Evolutionary conservation across 75 land plant genomes (phyloP), one percentile per base, ranked within the genome.

Genomic region (Azolla pinnata): DNA sequence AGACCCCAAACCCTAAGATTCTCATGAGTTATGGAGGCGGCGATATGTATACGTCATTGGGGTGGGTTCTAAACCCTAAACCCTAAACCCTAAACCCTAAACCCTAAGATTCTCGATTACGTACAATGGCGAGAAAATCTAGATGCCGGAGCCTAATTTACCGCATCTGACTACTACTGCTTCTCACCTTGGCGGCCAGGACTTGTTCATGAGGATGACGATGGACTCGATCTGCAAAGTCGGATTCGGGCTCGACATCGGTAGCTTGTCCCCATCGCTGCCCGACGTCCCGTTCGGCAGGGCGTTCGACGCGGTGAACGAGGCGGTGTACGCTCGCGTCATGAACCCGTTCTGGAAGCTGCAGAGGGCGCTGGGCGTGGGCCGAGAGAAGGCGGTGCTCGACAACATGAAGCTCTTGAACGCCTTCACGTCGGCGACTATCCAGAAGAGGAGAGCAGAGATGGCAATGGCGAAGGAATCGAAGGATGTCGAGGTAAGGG

Each of bases 181-280:
- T n/a, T n/a, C n/a, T n/a, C n/a, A n/a, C n/a, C n/a, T n/a, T n/a
- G n/a, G n/a, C n/a, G n/a, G 59, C 5, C 67, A 69, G 72, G 67
- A 56, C 33, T 30, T 69, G 58, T 63, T 64, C 23, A 14, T 62
- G 29, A 49, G 72, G 0, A 28, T 69, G 66, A 69, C 72, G 4
- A 25, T 69, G 32, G 72, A 69, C 31, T 38, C 67, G 7, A 62
- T 63, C 18, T 69, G 72, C 38, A 62, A 69, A 38, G 35, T 69
- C 14, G 67, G 59, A 27, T 69, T 69, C 56, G 72, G 72, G 2
- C 59, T 69, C 1, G 67, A 69, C n/a, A 0, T 62, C 4, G 59
- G 67, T 23, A 25, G 49, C 7, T 27, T 69, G 20, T 44, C 65
- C 2, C 60, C 72, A 2, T 7, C 18, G 17, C 72, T 69, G 19